phyloP scores from a whole-genome alignment of 2,329 filamentous ascomycete species.

The Fusarium clavum region DNA sequence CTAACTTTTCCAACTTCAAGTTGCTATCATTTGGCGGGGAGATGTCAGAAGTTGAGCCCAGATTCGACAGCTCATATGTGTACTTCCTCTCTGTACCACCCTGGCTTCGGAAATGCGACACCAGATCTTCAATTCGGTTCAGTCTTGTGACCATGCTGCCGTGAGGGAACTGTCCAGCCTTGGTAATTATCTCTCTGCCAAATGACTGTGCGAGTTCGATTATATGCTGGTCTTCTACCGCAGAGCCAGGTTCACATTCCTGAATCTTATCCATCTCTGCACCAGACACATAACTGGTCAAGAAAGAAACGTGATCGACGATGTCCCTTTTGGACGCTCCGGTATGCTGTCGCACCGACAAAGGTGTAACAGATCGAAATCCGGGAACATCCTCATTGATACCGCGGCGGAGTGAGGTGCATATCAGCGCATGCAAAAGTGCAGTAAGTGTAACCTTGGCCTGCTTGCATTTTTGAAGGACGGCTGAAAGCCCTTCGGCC shows the following conservation, averaged over 20 bases:
- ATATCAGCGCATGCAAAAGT: slow-evolving; percentile 9
- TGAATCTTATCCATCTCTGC: background rate
- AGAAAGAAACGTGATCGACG: slow-evolving; percentile 19
- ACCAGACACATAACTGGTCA: background rate
- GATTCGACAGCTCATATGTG: slow-evolving; percentile 32
- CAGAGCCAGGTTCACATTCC: background rate
- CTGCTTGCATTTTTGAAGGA: slow-evolving; percentile 5
- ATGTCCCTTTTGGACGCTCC: background rate
- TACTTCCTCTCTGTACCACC: background rate
- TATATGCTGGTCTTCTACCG: background rate
- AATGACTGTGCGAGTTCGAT: background rate
- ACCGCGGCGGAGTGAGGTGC: background rate
- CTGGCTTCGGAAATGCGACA: background rate
- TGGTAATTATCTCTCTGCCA: background rate
- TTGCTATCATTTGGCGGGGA: rapidly evolving
- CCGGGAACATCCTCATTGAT: background rate
- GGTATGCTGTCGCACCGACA: slow-evolving; percentile 4
- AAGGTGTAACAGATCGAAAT: slow-evolving; percentile 11
- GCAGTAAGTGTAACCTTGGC: slow-evolving; percentile 10
- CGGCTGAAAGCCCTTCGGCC: rapidly evolving
- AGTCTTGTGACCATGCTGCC: background rate
- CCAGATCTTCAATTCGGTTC: background rate
- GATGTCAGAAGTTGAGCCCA: background rate
- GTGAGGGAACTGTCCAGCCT: slow-evolving; percentile 14
- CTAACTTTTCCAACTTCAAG: slow-evolving; percentile 4